Evolutionary conservation across 805 yeast species (phyloP).

Genomic region (Clavispora asparagi): DNA sequence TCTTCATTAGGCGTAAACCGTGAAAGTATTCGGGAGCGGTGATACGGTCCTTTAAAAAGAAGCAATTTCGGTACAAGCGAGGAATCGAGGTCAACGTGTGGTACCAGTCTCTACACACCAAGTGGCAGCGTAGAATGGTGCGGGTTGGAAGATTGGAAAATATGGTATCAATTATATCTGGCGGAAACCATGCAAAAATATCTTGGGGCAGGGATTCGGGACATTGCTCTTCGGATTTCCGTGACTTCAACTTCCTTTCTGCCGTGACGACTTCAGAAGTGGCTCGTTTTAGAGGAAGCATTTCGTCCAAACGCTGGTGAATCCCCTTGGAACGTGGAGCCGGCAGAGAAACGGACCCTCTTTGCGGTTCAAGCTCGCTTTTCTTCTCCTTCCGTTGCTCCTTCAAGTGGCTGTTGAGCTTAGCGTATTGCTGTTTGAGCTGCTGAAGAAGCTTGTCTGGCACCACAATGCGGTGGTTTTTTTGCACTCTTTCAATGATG

Average conservation of each 20-base stretch:
- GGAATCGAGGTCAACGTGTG: conserved; percentile 21
- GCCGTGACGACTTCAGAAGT: neutral
- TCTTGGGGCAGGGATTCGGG: neutral
- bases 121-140: conserved; percentile 22
- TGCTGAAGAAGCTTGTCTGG: conserved; percentile 26
- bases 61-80: conserved; percentile 16
- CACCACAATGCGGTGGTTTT: conserved; percentile 22
- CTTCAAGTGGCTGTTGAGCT: conserved; percentile 21
- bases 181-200: conserved; percentile 24
- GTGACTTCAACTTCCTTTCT: neutral
- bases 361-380: neutral
- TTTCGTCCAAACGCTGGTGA: conserved; percentile 10
- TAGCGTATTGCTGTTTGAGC: conserved; percentile 19
- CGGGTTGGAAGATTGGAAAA: conserved; percentile 20
- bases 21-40: conserved; percentile 23
- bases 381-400: neutral
- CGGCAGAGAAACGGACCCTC: neutral
- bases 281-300: conserved; percentile 17
- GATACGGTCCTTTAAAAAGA: conserved; percentile 22
- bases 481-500: conserved; percentile 26
- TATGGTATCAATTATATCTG: conserved; percentile 25
- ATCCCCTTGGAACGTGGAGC: neutral
- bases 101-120: conserved; percentile 34
- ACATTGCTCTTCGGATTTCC: neutral
- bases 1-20: conserved; percentile 26